Evolutionary conservation across 2,329 filamentous ascomycete species (phyloP), one percentile per base, ranked within the genome.

Genomic region (Nigrospora sphaerica): DNA sequence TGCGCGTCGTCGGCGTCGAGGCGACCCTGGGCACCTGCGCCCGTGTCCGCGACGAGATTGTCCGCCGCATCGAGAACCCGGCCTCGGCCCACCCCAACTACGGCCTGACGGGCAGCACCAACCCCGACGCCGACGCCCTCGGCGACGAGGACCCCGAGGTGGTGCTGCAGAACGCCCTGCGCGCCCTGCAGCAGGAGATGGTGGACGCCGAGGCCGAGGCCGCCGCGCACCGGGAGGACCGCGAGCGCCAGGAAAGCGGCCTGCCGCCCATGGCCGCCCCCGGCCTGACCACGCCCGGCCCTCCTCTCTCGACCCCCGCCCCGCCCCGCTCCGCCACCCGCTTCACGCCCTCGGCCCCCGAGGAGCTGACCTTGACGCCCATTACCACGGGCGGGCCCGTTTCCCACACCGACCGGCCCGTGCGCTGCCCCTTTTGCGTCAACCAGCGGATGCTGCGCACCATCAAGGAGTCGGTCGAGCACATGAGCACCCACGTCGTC

Each of bases 391-490:
- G 71, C 14, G 69, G 63, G 4, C 71, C 74, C 9, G 57, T 75
- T 28, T 66, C 72, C 4, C 61, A 63, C 6, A 65, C 67, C 32
- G 74, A 81, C 33, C 62, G 70, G 17, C 75, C 78, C 2, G 59
- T 80, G 28, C 69, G 78, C 16, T 82, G 78, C 52, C 78, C 78
- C 1, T 82, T 80, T 52, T 82, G 78, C 50, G 71, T 82, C 33
- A 82, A 81, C 52, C 74, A 79, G 54, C 70, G 78, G 6, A 79
- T 81, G 77, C 67, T 82, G 44, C 68, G 77, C 16, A 77, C 71
- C 1, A 77, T 81, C 39, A 81, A 78, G 60, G 78, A 82, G 57
- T 76, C 78, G 5, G 77, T 82, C 3, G 78, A 82, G 58, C 78
- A 82, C 56, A 67, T 82, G 69, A 78, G 77, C 12, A 80, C 77